Evolutionary conservation across 2,329 filamentous ascomycete genomes (phyloP).

Genomic region (Albifimbria verrucaria): DNA sequence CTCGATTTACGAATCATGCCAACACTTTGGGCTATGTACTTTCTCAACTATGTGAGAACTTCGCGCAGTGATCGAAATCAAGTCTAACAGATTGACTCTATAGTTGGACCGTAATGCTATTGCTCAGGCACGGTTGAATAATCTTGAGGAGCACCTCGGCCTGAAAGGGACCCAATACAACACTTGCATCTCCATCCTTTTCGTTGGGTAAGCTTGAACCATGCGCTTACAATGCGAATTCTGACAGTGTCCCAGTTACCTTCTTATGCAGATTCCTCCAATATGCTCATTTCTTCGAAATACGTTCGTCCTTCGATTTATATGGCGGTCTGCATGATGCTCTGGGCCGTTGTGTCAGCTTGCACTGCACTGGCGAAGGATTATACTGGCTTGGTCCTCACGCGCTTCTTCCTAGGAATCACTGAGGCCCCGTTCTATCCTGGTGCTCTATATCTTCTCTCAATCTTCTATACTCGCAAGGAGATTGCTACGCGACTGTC

Average conservation of each 20-base stretch:
- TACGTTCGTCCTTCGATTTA: constrained; percentile 41
- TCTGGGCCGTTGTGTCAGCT: constrained; percentile 37
- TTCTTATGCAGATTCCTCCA: constrained; percentile 34
- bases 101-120: constrained; percentile 52
- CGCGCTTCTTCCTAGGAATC: constrained; percentile 37
- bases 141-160: constrained; percentile 48
- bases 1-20: constrained; percentile 36
- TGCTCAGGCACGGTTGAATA: constrained; percentile 52
- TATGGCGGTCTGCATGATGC: constrained; percentile 32
- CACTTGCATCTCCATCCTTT: constrained; percentile 31
- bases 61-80: background rate
- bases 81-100: background rate
- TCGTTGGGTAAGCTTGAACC: constrained; percentile 28
- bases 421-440: constrained; percentile 37
- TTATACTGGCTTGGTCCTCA: constrained; percentile 38
- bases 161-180: constrained; percentile 35
- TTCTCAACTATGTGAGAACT: constrained; percentile 30
- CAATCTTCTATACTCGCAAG: constrained; percentile 53
- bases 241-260: constrained; percentile 8
- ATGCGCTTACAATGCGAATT: background rate
- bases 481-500: constrained; percentile 40
- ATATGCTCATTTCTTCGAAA: constrained; percentile 31
- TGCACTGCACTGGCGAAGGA: constrained; percentile 38
- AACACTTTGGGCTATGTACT: constrained; percentile 32
- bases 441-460: constrained; percentile 37